Conservation (phyloP, 73 alveolate genomes). For the Tetrahymena elliotti region DNA sequence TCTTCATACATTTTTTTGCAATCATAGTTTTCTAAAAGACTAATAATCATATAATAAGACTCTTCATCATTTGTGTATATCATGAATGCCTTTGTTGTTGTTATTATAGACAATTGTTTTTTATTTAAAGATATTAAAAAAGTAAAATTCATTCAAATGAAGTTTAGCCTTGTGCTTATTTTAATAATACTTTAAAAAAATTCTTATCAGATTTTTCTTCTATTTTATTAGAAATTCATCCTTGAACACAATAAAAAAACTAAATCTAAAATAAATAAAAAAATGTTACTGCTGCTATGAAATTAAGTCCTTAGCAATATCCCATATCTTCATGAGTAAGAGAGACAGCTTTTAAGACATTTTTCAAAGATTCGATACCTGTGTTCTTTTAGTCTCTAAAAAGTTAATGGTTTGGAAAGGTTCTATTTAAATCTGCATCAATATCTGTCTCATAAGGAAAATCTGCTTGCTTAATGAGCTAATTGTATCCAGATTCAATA, state of each 20-base stretch:
- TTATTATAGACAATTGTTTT: neutral
- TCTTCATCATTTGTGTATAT: conserved; percentile 24
- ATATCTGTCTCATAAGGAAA: conserved; percentile 25
- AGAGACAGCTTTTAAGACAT: conserved; percentile 33
- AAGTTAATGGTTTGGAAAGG: conserved; percentile 21
- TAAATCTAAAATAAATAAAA: neutral
- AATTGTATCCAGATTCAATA: neutral
- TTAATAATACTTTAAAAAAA: too few relatives aligned
- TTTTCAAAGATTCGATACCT: conserved; percentile 20
- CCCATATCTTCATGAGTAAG: conserved; percentile 40
- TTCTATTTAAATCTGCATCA: conserved; percentile 16
- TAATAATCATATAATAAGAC: conserved; percentile 24
- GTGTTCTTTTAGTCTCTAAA: conserved; percentile 12
- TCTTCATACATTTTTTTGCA: conserved; percentile 26
- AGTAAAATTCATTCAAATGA: too few relatives aligned
- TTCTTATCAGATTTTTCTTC: neutral
- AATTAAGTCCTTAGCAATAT: conserved; percentile 38
- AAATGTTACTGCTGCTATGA: conserved; percentile 18
- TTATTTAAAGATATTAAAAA: too few relatives aligned
- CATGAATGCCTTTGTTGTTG: conserved; percentile 5
- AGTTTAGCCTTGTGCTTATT: too few relatives aligned
- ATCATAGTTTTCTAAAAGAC: conserved; percentile 25
- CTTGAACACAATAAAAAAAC: neutral
- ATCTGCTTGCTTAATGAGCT: neutral
- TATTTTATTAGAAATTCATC: too few relatives aligned